These are phyloP conservation scores for Haplosporangium gracile DNA, from an alignment of 192 early-diverging fungal species.

Conservation along the genomic window DNA sequence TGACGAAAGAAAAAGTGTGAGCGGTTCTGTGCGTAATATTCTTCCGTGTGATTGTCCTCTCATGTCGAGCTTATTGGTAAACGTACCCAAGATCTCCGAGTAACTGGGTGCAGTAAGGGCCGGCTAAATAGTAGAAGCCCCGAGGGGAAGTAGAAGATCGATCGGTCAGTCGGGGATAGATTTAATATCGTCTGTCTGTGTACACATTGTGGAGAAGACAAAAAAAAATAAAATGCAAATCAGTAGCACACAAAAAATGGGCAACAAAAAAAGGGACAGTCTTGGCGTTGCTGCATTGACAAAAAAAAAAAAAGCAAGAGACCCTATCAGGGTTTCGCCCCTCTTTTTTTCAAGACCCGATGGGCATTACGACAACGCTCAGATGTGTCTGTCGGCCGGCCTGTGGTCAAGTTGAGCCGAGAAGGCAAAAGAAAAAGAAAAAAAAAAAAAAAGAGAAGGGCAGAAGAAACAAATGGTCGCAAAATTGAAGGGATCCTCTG, in stretches of 20 bases:
- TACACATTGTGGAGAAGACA: not conserved
- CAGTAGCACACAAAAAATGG: no score
- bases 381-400: no score
- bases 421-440: no score
- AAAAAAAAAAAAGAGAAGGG: not conserved
- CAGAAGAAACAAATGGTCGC: not conserved
- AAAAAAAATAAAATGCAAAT: not conserved
- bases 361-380: no score
- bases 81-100: conserved; percentile 76
- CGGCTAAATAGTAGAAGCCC: conserved; percentile 58
- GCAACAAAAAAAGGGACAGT: no score
- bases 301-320: no score
- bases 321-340: no score
- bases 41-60: not conserved
- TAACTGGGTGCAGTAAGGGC: conserved; percentile 82
- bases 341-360: no score
- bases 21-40: not conserved
- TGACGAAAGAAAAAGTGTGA: not conserved
- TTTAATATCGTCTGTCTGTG: not conserved
- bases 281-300: no score
- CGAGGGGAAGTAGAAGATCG: not conserved
- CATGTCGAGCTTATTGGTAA: not conserved
- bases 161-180: not conserved
- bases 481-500: no score
- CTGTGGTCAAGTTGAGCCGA: no score